These are phyloP conservation scores for Cylindrodendrum hubeiense DNA, from an alignment of 2,329 filamentous ascomycete genomes.

Conservation along the genomic window DNA sequence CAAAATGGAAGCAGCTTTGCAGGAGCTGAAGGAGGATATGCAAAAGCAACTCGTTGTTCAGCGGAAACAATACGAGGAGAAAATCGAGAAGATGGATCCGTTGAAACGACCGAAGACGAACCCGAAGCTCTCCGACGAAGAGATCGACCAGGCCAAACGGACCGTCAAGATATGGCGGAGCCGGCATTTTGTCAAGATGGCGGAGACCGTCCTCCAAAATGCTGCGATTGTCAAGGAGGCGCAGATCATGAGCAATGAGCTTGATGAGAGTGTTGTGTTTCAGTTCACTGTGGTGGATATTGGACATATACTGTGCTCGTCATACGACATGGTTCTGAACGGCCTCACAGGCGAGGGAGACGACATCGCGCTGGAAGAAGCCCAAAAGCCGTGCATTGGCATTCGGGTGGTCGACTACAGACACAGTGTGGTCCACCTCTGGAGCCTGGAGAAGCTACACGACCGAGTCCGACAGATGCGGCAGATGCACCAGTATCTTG, in stretches of 20 bases:
- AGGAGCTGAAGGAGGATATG: slow-evolving; percentile 87
- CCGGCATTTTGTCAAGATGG: slow-evolving; percentile 92
- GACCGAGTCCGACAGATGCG: slow-evolving; percentile 92
- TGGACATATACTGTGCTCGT: slow-evolving; percentile 90
- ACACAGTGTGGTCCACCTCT: slow-evolving; percentile 86
- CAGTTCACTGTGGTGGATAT: slow-evolving; percentile 93
- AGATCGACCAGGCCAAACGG: slow-evolving; percentile 77
- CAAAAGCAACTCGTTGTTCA: slow-evolving; percentile 87
- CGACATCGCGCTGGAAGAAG: slow-evolving; percentile 83
- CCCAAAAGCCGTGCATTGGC: slow-evolving; percentile 89
- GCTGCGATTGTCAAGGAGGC: slow-evolving; percentile 93
- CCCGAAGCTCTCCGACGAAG: slow-evolving; percentile 76
- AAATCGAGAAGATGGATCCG: slow-evolving; percentile 81
- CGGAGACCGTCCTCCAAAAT: slow-evolving; percentile 89
- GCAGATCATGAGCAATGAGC: slow-evolving; percentile 96
- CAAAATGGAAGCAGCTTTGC: slow-evolving; percentile 86
- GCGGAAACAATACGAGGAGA: slow-evolving; percentile 85
- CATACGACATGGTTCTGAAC: slow-evolving; percentile 96
- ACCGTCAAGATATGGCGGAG: slow-evolving; percentile 82
- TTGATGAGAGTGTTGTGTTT: slow-evolving; percentile 93
- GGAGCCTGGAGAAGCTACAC: slow-evolving; percentile 94
- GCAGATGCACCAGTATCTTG: slow-evolving; percentile 96
- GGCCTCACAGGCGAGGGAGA: slow-evolving; percentile 88
- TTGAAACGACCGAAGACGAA: slow-evolving; percentile 71
- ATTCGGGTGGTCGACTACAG: slow-evolving; percentile 93